Evolutionary conservation across 768 basidiomycete genomes (phyloP).

Genomic region (Tricholomella constricta): DNA sequence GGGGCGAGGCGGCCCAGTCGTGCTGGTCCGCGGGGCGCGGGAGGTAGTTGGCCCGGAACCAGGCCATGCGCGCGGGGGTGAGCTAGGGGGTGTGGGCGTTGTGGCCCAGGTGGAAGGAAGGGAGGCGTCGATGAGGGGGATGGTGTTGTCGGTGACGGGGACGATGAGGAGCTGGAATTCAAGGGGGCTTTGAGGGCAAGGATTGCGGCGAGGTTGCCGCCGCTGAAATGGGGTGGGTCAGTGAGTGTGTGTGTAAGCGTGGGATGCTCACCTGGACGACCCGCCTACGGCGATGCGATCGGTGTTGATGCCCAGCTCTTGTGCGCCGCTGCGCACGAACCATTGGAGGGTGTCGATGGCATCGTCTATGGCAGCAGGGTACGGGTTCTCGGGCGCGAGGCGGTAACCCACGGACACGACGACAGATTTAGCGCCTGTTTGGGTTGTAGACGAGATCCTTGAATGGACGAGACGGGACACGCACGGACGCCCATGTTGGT

Average conservation of each 20-base stretch:
- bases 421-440: conserved; percentile 58
- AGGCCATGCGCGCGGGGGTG: conserved; percentile 63
- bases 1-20: conserved; percentile 71
- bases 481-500: conserved; percentile 61
- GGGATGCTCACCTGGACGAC: conserved; percentile 55
- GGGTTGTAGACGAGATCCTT: not conserved
- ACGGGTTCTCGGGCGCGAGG: conserved; percentile 69
- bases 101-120: conserved; percentile 52
- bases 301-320: conserved; percentile 48
- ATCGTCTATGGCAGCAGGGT: conserved; percentile 73
- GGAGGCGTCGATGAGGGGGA: conserved; percentile 25
- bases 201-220: conserved; percentile 70
- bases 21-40: conserved; percentile 60
- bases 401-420: conserved; percentile 72
- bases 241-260: not conserved
- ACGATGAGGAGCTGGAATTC: conserved; percentile 68
- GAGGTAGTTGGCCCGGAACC: conserved; percentile 73
- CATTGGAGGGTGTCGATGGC: conserved; percentile 67
- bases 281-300: conserved; percentile 70
- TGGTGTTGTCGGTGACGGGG: conserved; percentile 75
- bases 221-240: conserved; percentile 37
- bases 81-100: conserved; percentile 61
- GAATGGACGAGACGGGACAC: conserved; percentile 11
- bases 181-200: conserved; percentile 61
- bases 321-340: conserved; percentile 51